These are phyloP conservation scores for Castanea sativa DNA, from an alignment of 306 rosid genomes.

Conservation along the genomic window DNA sequence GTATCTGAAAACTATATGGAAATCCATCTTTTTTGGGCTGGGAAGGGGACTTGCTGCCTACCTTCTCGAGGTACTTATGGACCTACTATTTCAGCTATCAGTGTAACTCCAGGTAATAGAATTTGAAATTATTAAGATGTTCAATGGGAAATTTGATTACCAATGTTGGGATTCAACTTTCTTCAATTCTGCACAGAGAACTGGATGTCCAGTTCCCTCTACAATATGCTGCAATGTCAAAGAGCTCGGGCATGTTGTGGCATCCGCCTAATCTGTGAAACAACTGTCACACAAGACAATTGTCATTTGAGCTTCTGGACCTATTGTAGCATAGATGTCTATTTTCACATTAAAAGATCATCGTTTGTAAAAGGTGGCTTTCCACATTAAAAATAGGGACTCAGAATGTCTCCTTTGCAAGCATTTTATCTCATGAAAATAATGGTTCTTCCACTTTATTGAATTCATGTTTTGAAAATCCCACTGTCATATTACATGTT, in stretches of 20 bases:
- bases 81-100: conserved; percentile 74
- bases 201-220: neutral
- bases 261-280: too few species aligned
- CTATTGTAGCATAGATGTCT: neutral
- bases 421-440: neutral
- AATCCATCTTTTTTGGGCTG: conserved; percentile 87
- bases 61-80: conserved; percentile 66
- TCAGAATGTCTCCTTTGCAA: neutral
- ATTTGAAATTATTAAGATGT: neutral
- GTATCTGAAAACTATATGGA: conserved; percentile 65
- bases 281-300: neutral
- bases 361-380: neutral
- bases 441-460: neutral
- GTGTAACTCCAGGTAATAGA: conserved; percentile 64
- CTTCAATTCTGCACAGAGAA: neutral
- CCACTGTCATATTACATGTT: fast-evolving
- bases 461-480: too few species aligned
- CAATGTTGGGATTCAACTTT: neutral
- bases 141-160: neutral
- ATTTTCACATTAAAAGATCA: neutral
- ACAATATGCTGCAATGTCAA: neutral
- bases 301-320: neutral
- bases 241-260: neutral
- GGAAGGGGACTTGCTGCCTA: conserved; percentile 83
- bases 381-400: neutral